Evolutionary conservation across 2,329 filamentous ascomycete genomes (phyloP), one percentile per base, ranked within the genome.

Genomic region (Simplicillium aogashimaense): DNA sequence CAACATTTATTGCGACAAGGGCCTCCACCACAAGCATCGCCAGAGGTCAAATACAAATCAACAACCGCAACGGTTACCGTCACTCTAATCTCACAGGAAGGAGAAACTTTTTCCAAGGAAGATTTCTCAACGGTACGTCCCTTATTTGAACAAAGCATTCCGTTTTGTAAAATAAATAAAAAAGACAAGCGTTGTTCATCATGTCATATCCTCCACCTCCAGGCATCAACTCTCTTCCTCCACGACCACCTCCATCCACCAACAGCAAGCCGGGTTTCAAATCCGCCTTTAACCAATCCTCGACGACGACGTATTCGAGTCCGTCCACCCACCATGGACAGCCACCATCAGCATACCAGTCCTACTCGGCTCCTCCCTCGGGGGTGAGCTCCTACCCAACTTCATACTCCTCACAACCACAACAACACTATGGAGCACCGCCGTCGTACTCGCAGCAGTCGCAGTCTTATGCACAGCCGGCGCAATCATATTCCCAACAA

Each of bases 121-220:
- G 18, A n/a, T 12, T 30, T 37, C 41, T 39, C 41, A 39, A 43
- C 39, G 41, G 41, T 43, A 43, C 41, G 41, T 43, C 35, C 15
- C 37, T 30, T 25, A 25, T 9, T 25, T 25, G 20, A 25, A 25
- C 20, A 25, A 25, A 25, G 20, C 20, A 25, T 9, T 25, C 20
- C 20, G 20, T 25, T 25, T 9, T 25, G 9, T 25, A 25, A 6
- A 40, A 42, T 42, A 36, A 40, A 25, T 25, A 25, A 6, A 40
- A 42, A 44, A 36, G 43, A 45, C 43, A 43, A 41, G 34, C 38
- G 43, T 64, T 71, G 65, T 79, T 79, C 75, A 80, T 79, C 74
- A 90, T 90, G 86, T 82, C 84, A 66, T 86, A 86, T 74, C 82
- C 84, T 65, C 82, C 81, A 59, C 83, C 83, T 83, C 83, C 86